phyloP scores from a whole-genome alignment of 176 grass and related monocot genomes.

The Eremochloa ophiuroides region DNA sequence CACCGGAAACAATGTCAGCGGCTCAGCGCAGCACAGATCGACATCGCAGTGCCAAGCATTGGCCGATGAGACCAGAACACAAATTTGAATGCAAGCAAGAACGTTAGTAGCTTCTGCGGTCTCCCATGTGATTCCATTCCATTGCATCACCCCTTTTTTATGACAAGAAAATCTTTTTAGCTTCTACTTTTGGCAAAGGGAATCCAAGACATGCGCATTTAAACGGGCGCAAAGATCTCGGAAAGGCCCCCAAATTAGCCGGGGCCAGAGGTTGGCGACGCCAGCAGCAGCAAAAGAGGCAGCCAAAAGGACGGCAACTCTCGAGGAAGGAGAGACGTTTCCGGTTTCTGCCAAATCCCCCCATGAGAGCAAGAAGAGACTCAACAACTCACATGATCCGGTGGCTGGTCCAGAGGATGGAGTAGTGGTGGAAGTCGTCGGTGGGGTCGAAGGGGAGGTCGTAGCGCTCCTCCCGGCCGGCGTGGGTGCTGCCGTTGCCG shows the following conservation, averaged over 20 bases:
- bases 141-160: neutral
- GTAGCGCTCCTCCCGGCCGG: constrained; percentile 89
- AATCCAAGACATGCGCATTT: constrained; percentile 34
- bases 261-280: constrained; percentile 3
- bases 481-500: constrained; percentile 72
- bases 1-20: neutral
- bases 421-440: constrained; percentile 87
- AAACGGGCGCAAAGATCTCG: constrained; percentile 15
- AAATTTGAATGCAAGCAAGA: neutral
- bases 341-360: neutral
- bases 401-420: constrained; percentile 67
- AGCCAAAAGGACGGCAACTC: neutral
- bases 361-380: too few relatives aligned
- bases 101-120: neutral
- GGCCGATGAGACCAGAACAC: neutral
- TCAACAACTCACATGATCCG: constrained; percentile 69
- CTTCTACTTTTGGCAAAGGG: constrained; percentile 25
- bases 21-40: too few relatives aligned
- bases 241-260: constrained; percentile 23
- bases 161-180: neutral
- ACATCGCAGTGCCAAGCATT: neutral
- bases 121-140: neutral
- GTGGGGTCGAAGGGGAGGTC: constrained; percentile 89
- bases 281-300: constrained; percentile 16
- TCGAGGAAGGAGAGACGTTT: neutral